A percentile compares a stretch with the other conserved stretches of the same genome.
phyloP scores from a whole-genome alignment of 805 yeast species.

The Suhomyces pyralidae region DNA sequence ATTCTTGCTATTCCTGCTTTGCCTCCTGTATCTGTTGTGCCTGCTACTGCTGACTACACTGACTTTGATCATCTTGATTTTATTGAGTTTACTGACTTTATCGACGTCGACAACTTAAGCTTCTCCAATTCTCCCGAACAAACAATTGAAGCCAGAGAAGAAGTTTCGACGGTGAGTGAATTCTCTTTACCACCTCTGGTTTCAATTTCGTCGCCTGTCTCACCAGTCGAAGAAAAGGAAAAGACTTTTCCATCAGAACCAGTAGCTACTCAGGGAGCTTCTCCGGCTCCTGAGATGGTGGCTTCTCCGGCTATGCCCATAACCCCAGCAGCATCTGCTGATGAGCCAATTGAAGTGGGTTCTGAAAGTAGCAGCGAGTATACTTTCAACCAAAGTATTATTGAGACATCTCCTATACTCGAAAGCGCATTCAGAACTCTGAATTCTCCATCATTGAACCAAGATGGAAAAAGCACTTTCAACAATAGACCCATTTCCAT shows the following conservation, averaged over 20 bases:
- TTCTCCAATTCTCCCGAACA: conserved; percentile 23
- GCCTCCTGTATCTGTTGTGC: too few species aligned
- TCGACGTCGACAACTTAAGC: conserved; percentile 37
- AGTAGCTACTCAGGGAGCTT: not conserved
- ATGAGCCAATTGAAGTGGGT: not conserved
- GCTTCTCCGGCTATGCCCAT: not conserved
- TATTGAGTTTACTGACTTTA: conserved; percentile 41
- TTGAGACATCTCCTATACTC: conserved; percentile 20
- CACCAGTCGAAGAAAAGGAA: not conserved
- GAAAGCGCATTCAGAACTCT: conserved; percentile 14
- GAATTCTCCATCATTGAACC: conserved; percentile 1
- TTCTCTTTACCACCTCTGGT: not conserved
- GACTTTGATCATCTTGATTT: conserved; percentile 20
- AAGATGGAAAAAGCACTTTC: conserved; percentile 8
- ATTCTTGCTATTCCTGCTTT: not conserved
- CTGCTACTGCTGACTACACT: not conserved
- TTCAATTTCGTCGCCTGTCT: not conserved
- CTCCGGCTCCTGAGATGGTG: too few species aligned
- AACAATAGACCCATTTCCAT: conserved; percentile 41
- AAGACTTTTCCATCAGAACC: not conserved
- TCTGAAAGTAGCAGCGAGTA: not conserved
- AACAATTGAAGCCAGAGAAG: not conserved
- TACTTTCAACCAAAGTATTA: not conserved
- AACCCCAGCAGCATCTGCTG: not conserved
- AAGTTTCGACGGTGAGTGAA: not conserved